phyloP scores from a whole-genome alignment of 345 rosid genomes.

The Syzygium aqueum region DNA sequence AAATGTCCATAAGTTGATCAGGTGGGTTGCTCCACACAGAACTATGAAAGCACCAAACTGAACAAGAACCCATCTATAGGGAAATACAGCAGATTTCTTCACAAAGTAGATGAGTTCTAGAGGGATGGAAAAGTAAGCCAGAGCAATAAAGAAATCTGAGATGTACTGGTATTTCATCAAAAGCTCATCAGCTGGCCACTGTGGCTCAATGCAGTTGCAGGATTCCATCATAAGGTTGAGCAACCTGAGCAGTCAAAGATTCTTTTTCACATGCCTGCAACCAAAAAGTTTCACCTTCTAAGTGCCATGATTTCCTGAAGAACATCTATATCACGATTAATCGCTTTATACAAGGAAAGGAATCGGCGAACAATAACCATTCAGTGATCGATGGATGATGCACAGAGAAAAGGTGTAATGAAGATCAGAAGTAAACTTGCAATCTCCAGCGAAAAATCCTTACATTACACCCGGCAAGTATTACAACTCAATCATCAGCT shows the following conservation, averaged over 20 bases:
- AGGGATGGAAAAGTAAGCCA: slow-evolving; percentile 97
- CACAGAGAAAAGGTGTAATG: neutral
- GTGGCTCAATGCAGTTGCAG: slow-evolving; percentile 93
- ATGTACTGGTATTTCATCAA: slow-evolving; percentile 96
- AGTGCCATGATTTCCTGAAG: neutral
- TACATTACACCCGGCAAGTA: neutral
- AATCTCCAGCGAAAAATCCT: neutral
- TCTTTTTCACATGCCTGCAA: neutral
- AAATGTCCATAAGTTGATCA: slow-evolving; percentile 94
- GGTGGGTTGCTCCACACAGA: slow-evolving; percentile 97
- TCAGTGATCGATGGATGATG: neutral
- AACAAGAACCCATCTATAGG: slow-evolving; percentile 97
- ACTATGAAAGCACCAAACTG: slow-evolving; percentile 99
- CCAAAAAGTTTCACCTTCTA: neutral
- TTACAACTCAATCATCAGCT: neutral
- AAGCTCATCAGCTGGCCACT: slow-evolving; percentile 87
- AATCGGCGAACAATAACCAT: neutral
- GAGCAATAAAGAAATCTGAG: slow-evolving; percentile 95
- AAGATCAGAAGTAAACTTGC: neutral
- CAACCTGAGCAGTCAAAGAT: neutral
- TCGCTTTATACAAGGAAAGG: neutral
- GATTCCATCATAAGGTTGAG: slow-evolving; percentile 39
- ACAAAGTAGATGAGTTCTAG: slow-evolving; percentile 92
- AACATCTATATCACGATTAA: neutral
- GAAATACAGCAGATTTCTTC: slow-evolving; percentile 88